Conservation (phyloP, 1,284 basidiomycete genomes). For the Retiboletus flavoniger region DNA sequence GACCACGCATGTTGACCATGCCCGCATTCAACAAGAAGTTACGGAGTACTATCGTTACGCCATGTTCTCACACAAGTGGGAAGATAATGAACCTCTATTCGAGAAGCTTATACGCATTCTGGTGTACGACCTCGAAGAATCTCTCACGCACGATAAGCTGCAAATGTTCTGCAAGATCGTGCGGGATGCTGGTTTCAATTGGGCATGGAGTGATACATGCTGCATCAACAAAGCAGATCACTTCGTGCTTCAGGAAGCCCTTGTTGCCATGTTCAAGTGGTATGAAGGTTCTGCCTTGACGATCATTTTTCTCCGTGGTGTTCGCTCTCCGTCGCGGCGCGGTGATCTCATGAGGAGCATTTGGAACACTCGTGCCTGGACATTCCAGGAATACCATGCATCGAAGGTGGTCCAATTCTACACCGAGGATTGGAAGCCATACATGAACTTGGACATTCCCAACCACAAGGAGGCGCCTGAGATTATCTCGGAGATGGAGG, state of each 20-base stretch:
- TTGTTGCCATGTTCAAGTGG: conserved; percentile 15
- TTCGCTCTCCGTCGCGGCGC: neutral
- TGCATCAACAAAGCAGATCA: conserved; percentile 10
- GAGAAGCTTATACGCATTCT: neutral
- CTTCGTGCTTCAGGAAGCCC: conserved; percentile 10
- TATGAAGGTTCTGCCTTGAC: conserved; percentile 4
- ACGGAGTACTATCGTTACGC: no score
- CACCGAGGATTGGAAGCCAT: conserved; percentile 2
- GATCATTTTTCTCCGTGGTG: conserved; percentile 4
- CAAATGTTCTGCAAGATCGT: conserved; percentile 7
- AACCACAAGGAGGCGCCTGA: conserved; percentile 2
- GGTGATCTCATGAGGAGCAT: conserved; percentile 2
- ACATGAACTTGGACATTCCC: neutral
- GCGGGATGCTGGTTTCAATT: neutral
- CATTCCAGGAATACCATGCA: conserved; percentile 15
- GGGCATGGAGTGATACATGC: conserved; percentile 11
- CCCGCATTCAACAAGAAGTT: no score
- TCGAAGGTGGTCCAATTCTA: conserved; percentile 2
- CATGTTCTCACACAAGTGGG: no score
- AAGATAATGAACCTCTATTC: neutral
- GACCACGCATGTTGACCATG: no score
- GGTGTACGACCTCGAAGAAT: conserved; percentile 2
- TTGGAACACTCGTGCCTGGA: conserved; percentile 15
- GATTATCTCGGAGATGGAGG: conserved; percentile 9
- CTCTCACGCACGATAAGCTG: conserved; percentile 5